These are phyloP conservation scores for Gillenia trifoliata DNA, from an alignment of 306 rosid genomes.

Conservation along the genomic window DNA sequence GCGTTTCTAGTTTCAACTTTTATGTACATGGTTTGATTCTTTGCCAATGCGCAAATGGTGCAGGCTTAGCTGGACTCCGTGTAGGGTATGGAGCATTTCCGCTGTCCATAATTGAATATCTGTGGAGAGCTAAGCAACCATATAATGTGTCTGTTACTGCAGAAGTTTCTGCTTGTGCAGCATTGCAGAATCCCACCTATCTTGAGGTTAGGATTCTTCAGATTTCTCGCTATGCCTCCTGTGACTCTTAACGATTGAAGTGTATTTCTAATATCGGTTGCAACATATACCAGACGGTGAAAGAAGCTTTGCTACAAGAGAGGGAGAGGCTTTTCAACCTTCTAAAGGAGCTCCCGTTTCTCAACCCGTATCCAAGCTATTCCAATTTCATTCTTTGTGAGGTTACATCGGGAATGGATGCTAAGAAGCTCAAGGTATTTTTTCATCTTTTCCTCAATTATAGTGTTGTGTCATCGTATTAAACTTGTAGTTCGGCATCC, in stretches of 20 bases:
- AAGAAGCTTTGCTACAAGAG: slow-evolving; percentile 75
- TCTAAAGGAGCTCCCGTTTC: slow-evolving; percentile 68
- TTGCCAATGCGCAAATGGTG: slow-evolving; percentile 11
- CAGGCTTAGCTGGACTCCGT: slow-evolving; percentile 98
- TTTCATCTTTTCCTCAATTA: not conserved
- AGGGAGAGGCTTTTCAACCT: slow-evolving; percentile 66
- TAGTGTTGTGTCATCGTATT: not conserved
- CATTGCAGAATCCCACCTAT: slow-evolving; percentile 78
- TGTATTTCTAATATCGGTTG: slow-evolving; percentile 28
- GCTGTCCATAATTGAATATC: slow-evolving; percentile 70
- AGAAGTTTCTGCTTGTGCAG: slow-evolving; percentile 91
- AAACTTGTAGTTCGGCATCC: not conserved
- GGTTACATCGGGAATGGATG: slow-evolving; percentile 76
- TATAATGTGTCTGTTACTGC: slow-evolving; percentile 96
- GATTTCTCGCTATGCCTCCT: not conserved
- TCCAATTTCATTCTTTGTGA: slow-evolving; percentile 93
- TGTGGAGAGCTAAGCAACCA: slow-evolving; percentile 98
- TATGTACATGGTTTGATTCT: slow-evolving; percentile 12
- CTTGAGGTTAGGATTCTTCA: slow-evolving; percentile 53
- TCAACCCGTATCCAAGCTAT: slow-evolving; percentile 78
- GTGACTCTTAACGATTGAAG: not conserved
- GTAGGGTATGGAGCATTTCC: slow-evolving; percentile 99
- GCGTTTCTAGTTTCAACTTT: not conserved
- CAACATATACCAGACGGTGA: slow-evolving; percentile 58
- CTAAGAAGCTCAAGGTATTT: slow-evolving; percentile 84